A percentile compares a stretch with the other conserved stretches of the same genome.
phyloP scores from a whole-genome alignment of 768 basidiomycete genomes.

The Panaeolus papilionaceus region DNA sequence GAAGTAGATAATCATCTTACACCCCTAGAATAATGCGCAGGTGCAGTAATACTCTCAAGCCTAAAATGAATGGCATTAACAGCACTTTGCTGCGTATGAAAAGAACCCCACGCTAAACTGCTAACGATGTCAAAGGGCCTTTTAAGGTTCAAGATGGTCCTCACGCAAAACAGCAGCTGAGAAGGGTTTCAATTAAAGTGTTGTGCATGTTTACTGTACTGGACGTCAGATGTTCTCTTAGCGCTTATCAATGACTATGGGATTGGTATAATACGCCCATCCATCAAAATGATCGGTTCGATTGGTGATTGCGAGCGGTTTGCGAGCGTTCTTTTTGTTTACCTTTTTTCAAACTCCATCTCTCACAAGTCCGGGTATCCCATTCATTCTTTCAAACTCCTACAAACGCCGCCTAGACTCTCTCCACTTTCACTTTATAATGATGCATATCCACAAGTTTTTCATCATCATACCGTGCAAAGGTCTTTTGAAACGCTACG shows the following conservation, averaged over 20 bases:
- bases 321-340: not conserved
- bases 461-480: not conserved
- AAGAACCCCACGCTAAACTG: conserved; percentile 14
- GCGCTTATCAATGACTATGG: conserved; percentile 10
- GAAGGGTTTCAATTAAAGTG: not conserved
- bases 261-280: not conserved
- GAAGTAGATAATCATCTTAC: not conserved
- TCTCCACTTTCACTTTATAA: not conserved
- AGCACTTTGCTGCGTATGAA: conserved; percentile 9
- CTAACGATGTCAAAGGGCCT: conserved; percentile 3
- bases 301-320: conserved; percentile 11
- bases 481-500: not conserved
- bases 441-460: not conserved
- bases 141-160: conserved; percentile 2
- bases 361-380: not conserved
- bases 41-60: not conserved
- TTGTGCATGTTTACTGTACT: not conserved
- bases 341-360: not conserved
- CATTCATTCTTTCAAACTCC: not conserved
- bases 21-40: not conserved
- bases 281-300: conserved; percentile 14
- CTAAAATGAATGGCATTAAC: conserved; percentile 6
- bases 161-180: conserved; percentile 8
- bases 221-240: not conserved
- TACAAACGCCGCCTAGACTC: not conserved